These are phyloP conservation scores for Brassica juncea DNA, from an alignment of 345 rosid genomes.

Conservation along the genomic window DNA sequence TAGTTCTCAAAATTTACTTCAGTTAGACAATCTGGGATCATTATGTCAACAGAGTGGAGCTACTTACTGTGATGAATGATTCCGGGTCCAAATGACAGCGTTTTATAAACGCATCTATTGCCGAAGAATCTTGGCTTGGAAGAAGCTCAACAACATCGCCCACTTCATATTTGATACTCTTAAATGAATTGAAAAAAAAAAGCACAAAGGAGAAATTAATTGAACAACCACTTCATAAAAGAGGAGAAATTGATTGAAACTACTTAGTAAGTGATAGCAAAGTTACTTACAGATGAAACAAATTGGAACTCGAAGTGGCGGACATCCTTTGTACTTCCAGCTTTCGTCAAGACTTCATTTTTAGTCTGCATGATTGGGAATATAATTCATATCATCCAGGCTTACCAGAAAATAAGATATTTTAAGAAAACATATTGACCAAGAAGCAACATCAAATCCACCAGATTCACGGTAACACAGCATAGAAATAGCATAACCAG, in stretches of 20 bases:
- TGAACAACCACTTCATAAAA: not conserved
- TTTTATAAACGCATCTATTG: constrained; percentile 68
- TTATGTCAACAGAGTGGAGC: not conserved
- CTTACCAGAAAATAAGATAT: not conserved
- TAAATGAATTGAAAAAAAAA: constrained; percentile 26
- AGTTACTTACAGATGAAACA: constrained; percentile 62
- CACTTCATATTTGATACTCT: constrained; percentile 63
- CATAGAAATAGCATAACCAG: constrained; percentile 5
- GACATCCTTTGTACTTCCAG: constrained; percentile 73
- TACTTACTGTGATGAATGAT: constrained; percentile 69
- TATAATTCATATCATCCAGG: not conserved
- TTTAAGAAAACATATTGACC: not conserved
- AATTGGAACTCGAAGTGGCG: constrained; percentile 89
- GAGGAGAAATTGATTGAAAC: not conserved
- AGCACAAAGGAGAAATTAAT: constrained; percentile 5
- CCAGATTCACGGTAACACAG: constrained; percentile 5
- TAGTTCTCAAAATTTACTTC: constrained; percentile 2
- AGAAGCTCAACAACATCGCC: constrained; percentile 94
- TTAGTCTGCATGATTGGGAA: constrained; percentile 47
- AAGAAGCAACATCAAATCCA: constrained; percentile 5
- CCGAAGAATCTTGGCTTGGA: constrained; percentile 66
- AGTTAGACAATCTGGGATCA: not conserved
- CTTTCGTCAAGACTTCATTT: constrained; percentile 61
- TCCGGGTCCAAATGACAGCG: constrained; percentile 81
- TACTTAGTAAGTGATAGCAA: constrained; percentile 7